phyloP scores from a whole-genome alignment of 1,139 yeast genomes.

The Pichia sp. region DNA sequence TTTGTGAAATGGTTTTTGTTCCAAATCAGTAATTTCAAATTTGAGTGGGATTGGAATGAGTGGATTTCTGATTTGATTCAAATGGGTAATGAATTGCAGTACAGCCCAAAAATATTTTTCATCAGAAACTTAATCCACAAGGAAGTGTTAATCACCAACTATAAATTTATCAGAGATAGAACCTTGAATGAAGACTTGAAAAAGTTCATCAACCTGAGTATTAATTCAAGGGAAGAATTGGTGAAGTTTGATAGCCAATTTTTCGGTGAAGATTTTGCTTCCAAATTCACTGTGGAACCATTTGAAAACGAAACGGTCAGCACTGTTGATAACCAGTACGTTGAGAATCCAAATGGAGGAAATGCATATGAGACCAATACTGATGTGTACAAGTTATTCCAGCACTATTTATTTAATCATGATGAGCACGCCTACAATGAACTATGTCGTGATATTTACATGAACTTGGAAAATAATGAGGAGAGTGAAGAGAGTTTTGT shows the following conservation, averaged over 20 bases:
- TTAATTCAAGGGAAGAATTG: slow-evolving; percentile 24
- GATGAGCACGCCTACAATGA: slow-evolving; percentile 25
- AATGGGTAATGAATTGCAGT: slow-evolving; percentile 30
- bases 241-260: slow-evolving; percentile 24
- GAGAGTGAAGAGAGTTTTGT: slow-evolving; percentile 21
- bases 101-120: slow-evolving; percentile 70
- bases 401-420: slow-evolving; percentile 26
- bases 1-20: slow-evolving; percentile 90
- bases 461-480: slow-evolving; percentile 25
- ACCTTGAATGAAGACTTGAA: slow-evolving; percentile 73
- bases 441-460: slow-evolving; percentile 24
- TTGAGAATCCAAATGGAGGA: slow-evolving; percentile 8
- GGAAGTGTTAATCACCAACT: slow-evolving; percentile 69
- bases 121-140: slow-evolving; percentile 74
- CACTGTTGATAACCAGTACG: slow-evolving; percentile 9
- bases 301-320: slow-evolving; percentile 2
- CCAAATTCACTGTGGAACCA: slow-evolving; percentile 11
- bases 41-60: slow-evolving; percentile 98
- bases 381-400: slow-evolving; percentile 13
- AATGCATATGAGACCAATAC: slow-evolving; percentile 12
- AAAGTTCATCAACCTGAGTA: slow-evolving; percentile 49
- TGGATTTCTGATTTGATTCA: slow-evolving; percentile 59
- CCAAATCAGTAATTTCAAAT: slow-evolving; percentile 88
- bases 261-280: slow-evolving; percentile 21
- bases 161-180: slow-evolving; percentile 54